Conservation (phyloP, 2,329 filamentous ascomycete species). For the Curvularia sp. region DNA sequence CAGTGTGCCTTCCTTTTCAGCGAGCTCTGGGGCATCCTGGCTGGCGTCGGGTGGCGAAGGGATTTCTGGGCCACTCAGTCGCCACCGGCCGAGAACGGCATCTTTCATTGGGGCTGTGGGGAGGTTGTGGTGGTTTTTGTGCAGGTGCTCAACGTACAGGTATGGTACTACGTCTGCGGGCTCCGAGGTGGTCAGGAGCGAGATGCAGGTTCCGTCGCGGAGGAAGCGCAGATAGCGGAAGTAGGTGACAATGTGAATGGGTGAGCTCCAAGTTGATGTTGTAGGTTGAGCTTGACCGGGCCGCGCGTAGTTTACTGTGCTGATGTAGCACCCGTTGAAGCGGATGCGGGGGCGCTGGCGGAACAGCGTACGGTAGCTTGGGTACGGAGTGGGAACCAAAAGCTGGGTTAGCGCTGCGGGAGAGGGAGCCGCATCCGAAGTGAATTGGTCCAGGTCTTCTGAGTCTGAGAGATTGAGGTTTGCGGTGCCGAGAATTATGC, state of each 20-base stretch:
- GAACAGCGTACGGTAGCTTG: conserved; percentile 71
- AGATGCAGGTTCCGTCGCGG: conserved; percentile 84
- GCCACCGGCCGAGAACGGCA: conserved; percentile 71
- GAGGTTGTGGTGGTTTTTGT: conserved; percentile 52
- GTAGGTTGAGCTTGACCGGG: conserved; percentile 76
- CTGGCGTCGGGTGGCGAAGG: conserved; percentile 2
- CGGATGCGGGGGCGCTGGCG: conserved; percentile 82
- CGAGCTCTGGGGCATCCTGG: background rate
- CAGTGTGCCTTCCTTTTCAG: conserved; percentile 55
- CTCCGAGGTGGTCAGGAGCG: conserved; percentile 79
- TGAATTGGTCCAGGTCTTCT: conserved; percentile 22
- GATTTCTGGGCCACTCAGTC: conserved; percentile 61
- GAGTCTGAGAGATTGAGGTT: conserved; percentile 18
- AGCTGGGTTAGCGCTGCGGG: conserved; percentile 38
- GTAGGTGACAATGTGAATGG: conserved; percentile 95
- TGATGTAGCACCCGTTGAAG: conserved; percentile 96
- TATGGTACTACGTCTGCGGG: conserved; percentile 88
- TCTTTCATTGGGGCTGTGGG: conserved; percentile 69
- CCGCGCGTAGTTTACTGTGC: conserved; percentile 92
- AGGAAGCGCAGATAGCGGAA: conserved; percentile 97
- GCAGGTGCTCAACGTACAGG: conserved; percentile 74
- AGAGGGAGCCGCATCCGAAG: conserved; percentile 10
- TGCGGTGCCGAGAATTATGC: conserved; percentile 38
- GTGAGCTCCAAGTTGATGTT: conserved; percentile 75
- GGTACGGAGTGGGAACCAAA: conserved; percentile 49